Base-by-base conservation (phyloP, 805 yeast genomes). In the Yarrowia deformans region DNA sequence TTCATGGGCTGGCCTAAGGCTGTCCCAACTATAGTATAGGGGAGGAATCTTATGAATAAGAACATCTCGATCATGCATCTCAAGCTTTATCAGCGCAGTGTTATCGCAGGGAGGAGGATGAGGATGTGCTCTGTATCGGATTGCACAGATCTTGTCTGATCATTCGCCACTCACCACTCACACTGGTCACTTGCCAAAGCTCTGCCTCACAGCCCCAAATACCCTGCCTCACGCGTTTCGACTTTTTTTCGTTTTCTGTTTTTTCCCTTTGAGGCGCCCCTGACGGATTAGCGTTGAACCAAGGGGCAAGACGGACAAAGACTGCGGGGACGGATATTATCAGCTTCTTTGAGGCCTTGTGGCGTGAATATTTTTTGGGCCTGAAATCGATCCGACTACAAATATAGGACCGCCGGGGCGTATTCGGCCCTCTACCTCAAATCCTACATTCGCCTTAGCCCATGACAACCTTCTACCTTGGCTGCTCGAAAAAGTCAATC, bases 231-330 rank as follows among this genome's bases (percentile, higher is more conserved):
- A 40, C 45, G 12, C 23, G 16, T 8, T 43, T 18, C 29, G 4
- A 23, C 3, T 23, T 2, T 23, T 23, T 23, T 23, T 23, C n/a
- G n/a, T n/a, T n/a, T n/a, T n/a, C n/a, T n/a, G n/a, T 23, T 23
- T 2, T 23, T 23, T 23, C 4, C 4, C 4, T 23, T 34, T 34
- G 37, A 34, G 37, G 37, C 37, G 40, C 66, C 66, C 66, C 66
- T 60, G 66, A 58, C 40, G 40, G 39, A 43, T 60, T 45, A 45
- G 42, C 66, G 13, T 43, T 34, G 52, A 18, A 1, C 52, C 40
- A 60, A 60, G 66, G 66, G 66, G 66, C 66, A 60, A 60, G 35
- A 29, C 18, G 42, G 45, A 60, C 66, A 60, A 60, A 60, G 66
- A 60, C 14, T 43, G 66, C 52, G 66, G 66, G 66, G 66, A 18